Evolutionary conservation across 371 early-diverging fungal species (phyloP).

Genomic region (Coemansia sp.): DNA sequence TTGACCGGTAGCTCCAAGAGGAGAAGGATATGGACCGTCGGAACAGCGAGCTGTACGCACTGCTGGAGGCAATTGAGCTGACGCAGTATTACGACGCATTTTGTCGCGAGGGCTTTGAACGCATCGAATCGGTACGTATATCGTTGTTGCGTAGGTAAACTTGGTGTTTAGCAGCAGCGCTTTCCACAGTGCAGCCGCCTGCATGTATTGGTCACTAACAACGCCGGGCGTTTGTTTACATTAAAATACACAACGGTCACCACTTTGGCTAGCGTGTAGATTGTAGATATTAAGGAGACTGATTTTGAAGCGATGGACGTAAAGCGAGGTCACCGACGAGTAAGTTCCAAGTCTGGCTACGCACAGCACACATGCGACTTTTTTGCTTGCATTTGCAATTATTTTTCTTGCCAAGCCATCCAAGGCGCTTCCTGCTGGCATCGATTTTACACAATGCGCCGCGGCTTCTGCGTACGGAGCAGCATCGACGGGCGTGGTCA

Average conservation of each 20-base stretch:
- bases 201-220: too few relatives aligned
- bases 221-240: too few relatives aligned
- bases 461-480: neutral
- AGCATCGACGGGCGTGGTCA: neutral
- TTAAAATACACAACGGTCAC: neutral
- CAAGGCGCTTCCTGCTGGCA: neutral
- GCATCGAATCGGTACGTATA: slow-evolving; percentile 46
- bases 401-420: neutral
- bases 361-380: neutral
- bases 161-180: too few relatives aligned
- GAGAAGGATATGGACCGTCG: slow-evolving; percentile 21
- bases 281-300: slow-evolving; percentile 48
- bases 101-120: slow-evolving; percentile 48
- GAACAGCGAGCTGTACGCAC: slow-evolving; percentile 25
- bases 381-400: neutral
- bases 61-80: slow-evolving; percentile 33
- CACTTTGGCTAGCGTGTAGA: slow-evolving; percentile 19
- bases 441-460: neutral
- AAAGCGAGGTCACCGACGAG: slow-evolving; percentile 49
- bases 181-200: too few relatives aligned
- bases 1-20: slow-evolving; percentile 2
- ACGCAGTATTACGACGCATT: slow-evolving; percentile 46
- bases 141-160: neutral
- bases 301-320: slow-evolving; percentile 43
- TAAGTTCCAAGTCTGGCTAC: slow-evolving; percentile 16